Evolutionary conservation across 179 eudicot genomes (phyloP).

Genomic region (Gypsophila paniculata): DNA sequence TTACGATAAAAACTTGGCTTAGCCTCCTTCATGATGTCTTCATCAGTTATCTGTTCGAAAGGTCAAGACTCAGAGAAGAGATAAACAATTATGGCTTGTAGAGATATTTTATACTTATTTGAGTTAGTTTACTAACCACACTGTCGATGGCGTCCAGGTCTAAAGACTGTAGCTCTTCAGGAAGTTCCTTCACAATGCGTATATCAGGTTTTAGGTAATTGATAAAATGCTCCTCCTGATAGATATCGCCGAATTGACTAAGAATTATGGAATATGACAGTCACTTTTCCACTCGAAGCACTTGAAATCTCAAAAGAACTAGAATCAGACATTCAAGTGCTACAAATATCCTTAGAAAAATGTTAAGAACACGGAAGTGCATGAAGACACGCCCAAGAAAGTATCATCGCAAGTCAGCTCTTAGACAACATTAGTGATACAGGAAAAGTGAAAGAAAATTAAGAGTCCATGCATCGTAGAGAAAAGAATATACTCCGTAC

Average conservation of each 20-base stretch:
- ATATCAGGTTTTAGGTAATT: conserved; percentile 86
- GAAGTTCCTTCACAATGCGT: conserved; percentile 78
- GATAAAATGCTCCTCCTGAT: conserved; percentile 94
- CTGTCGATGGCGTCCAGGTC: conserved; percentile 95
- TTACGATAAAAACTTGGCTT: conserved; percentile 85
- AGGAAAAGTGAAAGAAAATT: background rate
- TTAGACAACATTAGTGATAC: background rate
- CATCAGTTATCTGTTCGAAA: conserved; percentile 68
- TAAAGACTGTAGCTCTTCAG: conserved; percentile 67
- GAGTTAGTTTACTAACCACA: conserved; percentile 57
- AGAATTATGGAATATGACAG: conserved; percentile 55
- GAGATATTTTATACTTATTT: background rate
- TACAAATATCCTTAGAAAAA: too few species aligned
- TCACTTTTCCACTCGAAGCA: conserved; percentile 47
- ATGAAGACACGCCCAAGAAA: too few species aligned
- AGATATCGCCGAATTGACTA: conserved; percentile 99
- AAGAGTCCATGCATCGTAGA: background rate
- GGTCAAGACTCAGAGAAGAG: conserved; percentile 14
- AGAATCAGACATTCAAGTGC: conserved; percentile 18
- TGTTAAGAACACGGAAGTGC: too few species aligned
- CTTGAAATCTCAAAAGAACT: conserved; percentile 25
- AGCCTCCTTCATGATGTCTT: conserved; percentile 88
- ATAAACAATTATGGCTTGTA: conserved; percentile 10
- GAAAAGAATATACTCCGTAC: background rate
- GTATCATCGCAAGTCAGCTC: background rate